phyloP scores from a whole-genome alignment of 495 filamentous ascomycete species.

The Rostrohypoxylon terebratum region DNA sequence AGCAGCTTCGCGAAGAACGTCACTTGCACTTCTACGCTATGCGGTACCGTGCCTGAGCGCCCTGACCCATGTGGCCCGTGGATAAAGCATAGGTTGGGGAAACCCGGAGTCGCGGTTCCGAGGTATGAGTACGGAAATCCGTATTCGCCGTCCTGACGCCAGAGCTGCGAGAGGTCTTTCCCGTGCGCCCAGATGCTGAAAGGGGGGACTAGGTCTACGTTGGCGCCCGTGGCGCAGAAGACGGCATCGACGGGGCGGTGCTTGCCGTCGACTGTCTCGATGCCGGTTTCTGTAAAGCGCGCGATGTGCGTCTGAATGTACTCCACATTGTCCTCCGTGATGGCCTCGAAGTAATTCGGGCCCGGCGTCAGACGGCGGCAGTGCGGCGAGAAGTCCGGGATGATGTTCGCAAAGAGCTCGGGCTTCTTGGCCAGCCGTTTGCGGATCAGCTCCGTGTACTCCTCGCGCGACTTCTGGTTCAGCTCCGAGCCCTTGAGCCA shows the following conservation, averaged over 20 bases:
- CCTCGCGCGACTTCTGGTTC: constrained; percentile 61
- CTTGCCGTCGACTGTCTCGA: constrained; percentile 65
- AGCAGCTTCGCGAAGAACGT: constrained; percentile 72
- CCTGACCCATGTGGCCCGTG: constrained; percentile 67
- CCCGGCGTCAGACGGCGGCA: constrained; percentile 79
- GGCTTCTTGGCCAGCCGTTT: constrained; percentile 65
- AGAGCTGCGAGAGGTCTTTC: constrained; percentile 61
- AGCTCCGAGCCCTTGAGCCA: constrained; percentile 66
- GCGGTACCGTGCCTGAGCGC: constrained; percentile 64
- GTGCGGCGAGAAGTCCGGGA: constrained; percentile 74
- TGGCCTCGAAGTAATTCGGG: constrained; percentile 76
- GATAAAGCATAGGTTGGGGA: constrained; percentile 74
- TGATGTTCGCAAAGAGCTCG: constrained; percentile 64
- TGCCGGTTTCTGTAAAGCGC: constrained; percentile 66
- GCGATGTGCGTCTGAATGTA: constrained; percentile 69
- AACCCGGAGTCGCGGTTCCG: constrained; percentile 68
- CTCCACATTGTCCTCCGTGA: constrained; percentile 71
- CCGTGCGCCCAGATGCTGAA: constrained; percentile 68
- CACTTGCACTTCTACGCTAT: constrained; percentile 66
- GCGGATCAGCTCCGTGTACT: constrained; percentile 65
- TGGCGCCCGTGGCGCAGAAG: constrained; percentile 77
- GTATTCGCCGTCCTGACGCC: constrained; percentile 60
- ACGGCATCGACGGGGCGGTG: constrained; percentile 67
- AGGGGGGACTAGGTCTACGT: constrained; percentile 67
- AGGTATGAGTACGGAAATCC: constrained; percentile 75